A percentile compares a stretch with the other conserved stretches of the same genome.
These are phyloP conservation scores for Leccinum variicolor DNA, from an alignment of 768 basidiomycete genomes.

Conservation along the genomic window DNA sequence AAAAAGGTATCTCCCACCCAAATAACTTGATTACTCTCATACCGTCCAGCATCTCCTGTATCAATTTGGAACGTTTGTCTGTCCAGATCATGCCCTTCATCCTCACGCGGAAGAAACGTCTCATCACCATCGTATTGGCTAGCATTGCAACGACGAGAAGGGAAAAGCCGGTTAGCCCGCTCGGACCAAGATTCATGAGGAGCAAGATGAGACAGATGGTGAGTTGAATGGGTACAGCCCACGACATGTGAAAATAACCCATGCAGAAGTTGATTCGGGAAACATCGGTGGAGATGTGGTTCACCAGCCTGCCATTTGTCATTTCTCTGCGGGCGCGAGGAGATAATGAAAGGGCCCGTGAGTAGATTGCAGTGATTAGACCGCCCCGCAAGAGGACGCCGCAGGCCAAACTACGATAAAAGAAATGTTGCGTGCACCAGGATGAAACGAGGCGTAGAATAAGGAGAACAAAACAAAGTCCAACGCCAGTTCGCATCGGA, in stretches of 20 bases:
- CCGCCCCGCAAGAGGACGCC: slow-evolving; percentile 84
- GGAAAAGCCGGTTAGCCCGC: slow-evolving; percentile 52
- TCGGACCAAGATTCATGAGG: slow-evolving; percentile 65
- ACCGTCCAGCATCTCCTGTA: not conserved
- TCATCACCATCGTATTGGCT: slow-evolving; percentile 71
- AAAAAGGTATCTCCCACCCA: slow-evolving; percentile 82
- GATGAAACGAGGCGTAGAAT: slow-evolving; percentile 65
- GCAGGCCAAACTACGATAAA: slow-evolving; percentile 30
- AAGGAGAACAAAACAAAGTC: slow-evolving; percentile 68
- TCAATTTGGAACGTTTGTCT: not conserved
- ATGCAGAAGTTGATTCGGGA: slow-evolving; percentile 88
- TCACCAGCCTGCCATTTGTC: slow-evolving; percentile 59
- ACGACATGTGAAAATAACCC: slow-evolving; percentile 67
- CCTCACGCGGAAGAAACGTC: slow-evolving; percentile 53
- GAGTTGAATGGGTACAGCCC: slow-evolving; percentile 54
- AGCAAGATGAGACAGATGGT: slow-evolving; percentile 73
- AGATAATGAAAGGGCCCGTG: slow-evolving; percentile 70
- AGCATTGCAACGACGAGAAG: slow-evolving; percentile 73
- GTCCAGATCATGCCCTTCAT: not conserved
- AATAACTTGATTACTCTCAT: slow-evolving; percentile 86
- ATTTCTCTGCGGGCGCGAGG: slow-evolving; percentile 76
- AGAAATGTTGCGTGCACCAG: slow-evolving; percentile 49
- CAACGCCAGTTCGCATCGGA: slow-evolving; percentile 59
- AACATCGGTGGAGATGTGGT: slow-evolving; percentile 65
- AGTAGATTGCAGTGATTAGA: slow-evolving; percentile 84